phyloP scores from a whole-genome alignment of 192 early-diverging fungal species.

The Globomyces pollinis-pini region DNA sequence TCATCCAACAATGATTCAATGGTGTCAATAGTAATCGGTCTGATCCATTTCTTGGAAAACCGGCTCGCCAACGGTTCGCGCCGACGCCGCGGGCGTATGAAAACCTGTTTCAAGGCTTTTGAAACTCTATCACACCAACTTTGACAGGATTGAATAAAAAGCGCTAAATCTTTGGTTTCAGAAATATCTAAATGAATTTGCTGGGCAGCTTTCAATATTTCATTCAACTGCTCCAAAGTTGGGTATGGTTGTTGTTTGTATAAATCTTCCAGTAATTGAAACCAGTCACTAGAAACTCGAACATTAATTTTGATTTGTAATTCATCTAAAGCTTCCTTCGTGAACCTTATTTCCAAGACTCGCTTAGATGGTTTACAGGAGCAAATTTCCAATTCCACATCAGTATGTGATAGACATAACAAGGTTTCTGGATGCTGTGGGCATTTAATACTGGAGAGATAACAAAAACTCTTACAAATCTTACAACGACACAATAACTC shows the following conservation, averaged over 20 bases:
- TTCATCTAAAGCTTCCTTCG: background rate
- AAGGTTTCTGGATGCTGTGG: background rate
- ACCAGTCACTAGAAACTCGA: background rate
- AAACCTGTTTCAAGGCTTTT: background rate
- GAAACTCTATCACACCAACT: background rate
- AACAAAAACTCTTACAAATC: constrained; percentile 69
- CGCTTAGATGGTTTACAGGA: background rate
- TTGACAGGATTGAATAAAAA: background rate
- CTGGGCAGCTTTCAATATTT: background rate
- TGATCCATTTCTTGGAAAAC: background rate
- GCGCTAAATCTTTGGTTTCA: background rate
- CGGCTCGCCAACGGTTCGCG: no score
- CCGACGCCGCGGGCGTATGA: no score
- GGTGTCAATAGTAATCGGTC: background rate
- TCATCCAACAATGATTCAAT: background rate
- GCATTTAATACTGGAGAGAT: constrained; percentile 52
- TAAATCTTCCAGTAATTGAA: background rate
- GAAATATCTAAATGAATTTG: background rate
- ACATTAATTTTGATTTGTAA: background rate
- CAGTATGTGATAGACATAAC: background rate
- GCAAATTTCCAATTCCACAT: background rate
- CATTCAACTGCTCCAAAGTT: background rate
- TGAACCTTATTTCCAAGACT: background rate
- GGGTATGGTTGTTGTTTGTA: background rate
- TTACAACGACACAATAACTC: constrained; percentile 56